These are phyloP conservation scores for Fusarium odoratissimum DNA, from an alignment of 2,329 filamentous ascomycete genomes.

Conservation along the genomic window DNA sequence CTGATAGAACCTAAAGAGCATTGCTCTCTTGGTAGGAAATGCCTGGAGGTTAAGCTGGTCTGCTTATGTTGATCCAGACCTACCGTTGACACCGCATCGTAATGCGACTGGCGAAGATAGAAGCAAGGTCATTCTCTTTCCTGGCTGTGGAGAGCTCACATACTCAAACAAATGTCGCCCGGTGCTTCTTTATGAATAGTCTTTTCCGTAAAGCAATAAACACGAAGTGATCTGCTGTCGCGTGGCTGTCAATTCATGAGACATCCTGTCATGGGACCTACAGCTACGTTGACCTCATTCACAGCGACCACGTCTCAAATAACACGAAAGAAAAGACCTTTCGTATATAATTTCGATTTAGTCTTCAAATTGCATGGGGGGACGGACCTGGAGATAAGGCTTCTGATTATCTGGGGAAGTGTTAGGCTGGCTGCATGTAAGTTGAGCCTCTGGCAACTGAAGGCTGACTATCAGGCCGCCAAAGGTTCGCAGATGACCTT, in stretches of 20 bases:
- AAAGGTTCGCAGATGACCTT: no score
- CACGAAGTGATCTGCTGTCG: background rate
- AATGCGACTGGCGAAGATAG: background rate
- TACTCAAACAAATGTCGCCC: rapidly evolving
- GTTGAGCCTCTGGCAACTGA: no score
- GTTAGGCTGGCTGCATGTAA: background rate
- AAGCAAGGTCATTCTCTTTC: background rate
- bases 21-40: rapidly evolving
- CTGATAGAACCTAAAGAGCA: background rate
- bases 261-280: background rate
- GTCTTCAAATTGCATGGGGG: rapidly evolving
- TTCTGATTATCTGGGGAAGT: background rate
- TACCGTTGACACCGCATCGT: background rate
- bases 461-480: no score
- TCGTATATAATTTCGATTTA: rapidly evolving
- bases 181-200: rapidly evolving
- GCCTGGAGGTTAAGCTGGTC: rapidly evolving
- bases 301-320: background rate
- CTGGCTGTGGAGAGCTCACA: background rate
- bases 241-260: background rate
- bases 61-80: background rate
- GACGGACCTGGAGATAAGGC: background rate
- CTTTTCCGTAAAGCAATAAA: background rate
- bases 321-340: background rate
- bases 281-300: background rate